Evolutionary conservation across 768 basidiomycete species (phyloP).

Genomic region (Tubosaeta brunneosetosa): DNA sequence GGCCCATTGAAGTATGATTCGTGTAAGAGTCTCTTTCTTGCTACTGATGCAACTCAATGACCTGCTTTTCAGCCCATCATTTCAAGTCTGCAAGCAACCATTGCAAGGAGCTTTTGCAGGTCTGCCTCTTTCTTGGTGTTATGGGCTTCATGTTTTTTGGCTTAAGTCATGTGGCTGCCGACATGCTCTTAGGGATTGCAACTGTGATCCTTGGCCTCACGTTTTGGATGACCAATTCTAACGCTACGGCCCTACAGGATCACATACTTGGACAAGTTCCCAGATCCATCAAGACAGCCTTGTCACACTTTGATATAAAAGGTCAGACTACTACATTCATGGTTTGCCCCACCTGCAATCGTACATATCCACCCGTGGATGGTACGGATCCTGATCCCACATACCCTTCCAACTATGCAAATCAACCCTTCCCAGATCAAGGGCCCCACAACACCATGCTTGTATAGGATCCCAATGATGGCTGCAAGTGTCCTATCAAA

Average conservation of each 20-base stretch:
- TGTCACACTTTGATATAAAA: background rate
- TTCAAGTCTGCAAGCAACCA: slow-evolving; percentile 1
- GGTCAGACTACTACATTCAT: background rate
- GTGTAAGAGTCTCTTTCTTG: too few species aligned
- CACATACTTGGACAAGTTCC: background rate
- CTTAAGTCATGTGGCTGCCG: slow-evolving; percentile 2
- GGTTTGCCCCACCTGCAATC: background rate
- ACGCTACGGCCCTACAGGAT: background rate
- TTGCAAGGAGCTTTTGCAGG: slow-evolving; percentile 14
- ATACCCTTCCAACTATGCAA: slow-evolving; percentile 8
- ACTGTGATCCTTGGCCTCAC: slow-evolving; percentile 9
- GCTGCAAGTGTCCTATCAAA: background rate
- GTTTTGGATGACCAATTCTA: background rate
- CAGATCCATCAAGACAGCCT: background rate
- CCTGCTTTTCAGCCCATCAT: slow-evolving; percentile 5
- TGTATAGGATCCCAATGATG: background rate
- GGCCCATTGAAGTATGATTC: background rate
- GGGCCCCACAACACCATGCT: background rate
- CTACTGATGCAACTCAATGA: too few species aligned
- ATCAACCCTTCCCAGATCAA: background rate
- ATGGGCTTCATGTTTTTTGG: slow-evolving; percentile 17
- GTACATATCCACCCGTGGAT: background rate
- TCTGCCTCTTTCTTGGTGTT: slow-evolving; percentile 17
- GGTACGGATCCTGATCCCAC: background rate
- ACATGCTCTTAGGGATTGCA: slow-evolving; percentile 19